A percentile compares a stretch with the other conserved stretches of the same genome.
Conservation (phyloP, 2,329 filamentous ascomycete genomes). For the Aspergillus pseudoglaucus region DNA sequence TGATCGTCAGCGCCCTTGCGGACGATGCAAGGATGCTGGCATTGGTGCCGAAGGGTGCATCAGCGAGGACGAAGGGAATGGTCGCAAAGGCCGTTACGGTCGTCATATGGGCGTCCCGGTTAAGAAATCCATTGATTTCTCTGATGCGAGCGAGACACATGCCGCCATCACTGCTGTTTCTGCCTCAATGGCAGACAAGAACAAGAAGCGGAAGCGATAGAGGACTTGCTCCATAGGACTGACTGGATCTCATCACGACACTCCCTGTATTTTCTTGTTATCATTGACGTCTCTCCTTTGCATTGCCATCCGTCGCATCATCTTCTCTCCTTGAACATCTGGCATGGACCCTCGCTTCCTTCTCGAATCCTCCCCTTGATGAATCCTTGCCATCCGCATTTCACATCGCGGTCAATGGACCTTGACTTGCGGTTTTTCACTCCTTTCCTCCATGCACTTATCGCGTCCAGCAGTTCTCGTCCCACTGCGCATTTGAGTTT, state of each 20-base stretch:
- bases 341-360: neutral
- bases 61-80: slow-evolving; percentile 96
- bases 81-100: slow-evolving; percentile 86
- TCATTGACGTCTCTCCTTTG: neutral
- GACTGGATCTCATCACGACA: neutral
- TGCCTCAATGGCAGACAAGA: slow-evolving; percentile 48
- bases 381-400: neutral
- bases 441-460: neutral
- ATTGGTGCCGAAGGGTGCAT: slow-evolving; percentile 90
- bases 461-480: slow-evolving; percentile 3
- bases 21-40: slow-evolving; percentile 90
- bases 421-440: neutral
- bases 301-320: neutral
- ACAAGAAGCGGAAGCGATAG: slow-evolving; percentile 64
- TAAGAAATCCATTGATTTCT: slow-evolving; percentile 47
- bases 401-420: neutral
- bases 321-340: neutral
- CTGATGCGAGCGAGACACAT: slow-evolving; percentile 49
- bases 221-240: neutral
- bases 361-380: neutral
- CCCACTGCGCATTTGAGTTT: slow-evolving; percentile 10
- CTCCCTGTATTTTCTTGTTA: neutral
- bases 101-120: slow-evolving; percentile 63
- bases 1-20: slow-evolving; percentile 90
- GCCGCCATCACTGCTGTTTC: slow-evolving; percentile 25